phyloP scores from a whole-genome alignment of 2,329 filamentous ascomycete species.

The Fusarium scirpi region DNA sequence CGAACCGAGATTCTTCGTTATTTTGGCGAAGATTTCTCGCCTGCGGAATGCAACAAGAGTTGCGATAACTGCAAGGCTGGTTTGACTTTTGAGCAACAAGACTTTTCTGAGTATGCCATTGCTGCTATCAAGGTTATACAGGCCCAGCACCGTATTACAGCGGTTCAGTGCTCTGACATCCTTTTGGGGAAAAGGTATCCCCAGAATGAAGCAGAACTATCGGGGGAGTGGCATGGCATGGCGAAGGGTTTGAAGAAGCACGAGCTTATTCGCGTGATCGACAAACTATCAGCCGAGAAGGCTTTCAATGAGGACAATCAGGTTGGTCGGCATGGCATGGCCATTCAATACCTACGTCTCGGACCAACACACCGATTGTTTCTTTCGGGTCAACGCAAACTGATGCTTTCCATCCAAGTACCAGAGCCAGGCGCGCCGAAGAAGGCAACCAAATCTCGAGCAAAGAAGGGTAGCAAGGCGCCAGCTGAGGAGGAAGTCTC shows the following conservation, averaged over 20 bases:
- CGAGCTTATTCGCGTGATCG: conserved; percentile 87
- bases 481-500: conserved; percentile 53
- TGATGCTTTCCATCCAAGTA: conserved; percentile 60
- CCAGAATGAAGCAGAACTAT: conserved; percentile 64
- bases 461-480: conserved; percentile 55
- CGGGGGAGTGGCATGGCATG: conserved; percentile 73
- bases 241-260: conserved; percentile 77
- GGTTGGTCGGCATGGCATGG: conserved; percentile 68
- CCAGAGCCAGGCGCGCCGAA: conserved; percentile 49
- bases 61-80: conserved; percentile 93
- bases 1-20: conserved; percentile 91
- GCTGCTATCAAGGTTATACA: conserved; percentile 77
- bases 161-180: conserved; percentile 86
- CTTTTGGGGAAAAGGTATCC: conserved; percentile 77
- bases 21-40: conserved; percentile 87
- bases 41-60: conserved; percentile 75
- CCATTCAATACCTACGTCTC: conserved; percentile 76
- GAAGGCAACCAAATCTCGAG: conserved; percentile 49
- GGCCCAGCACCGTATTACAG: conserved; percentile 72
- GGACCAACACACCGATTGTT: conserved; percentile 59
- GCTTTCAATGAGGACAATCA: conserved; percentile 77
- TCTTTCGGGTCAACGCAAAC: conserved; percentile 57
- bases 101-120: conserved; percentile 81
- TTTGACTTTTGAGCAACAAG: conserved; percentile 75
- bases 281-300: conserved; percentile 78